phyloP scores from a whole-genome alignment of 2,329 filamentous ascomycete genomes.

The Pseudocercospora pini-densiflorae region DNA sequence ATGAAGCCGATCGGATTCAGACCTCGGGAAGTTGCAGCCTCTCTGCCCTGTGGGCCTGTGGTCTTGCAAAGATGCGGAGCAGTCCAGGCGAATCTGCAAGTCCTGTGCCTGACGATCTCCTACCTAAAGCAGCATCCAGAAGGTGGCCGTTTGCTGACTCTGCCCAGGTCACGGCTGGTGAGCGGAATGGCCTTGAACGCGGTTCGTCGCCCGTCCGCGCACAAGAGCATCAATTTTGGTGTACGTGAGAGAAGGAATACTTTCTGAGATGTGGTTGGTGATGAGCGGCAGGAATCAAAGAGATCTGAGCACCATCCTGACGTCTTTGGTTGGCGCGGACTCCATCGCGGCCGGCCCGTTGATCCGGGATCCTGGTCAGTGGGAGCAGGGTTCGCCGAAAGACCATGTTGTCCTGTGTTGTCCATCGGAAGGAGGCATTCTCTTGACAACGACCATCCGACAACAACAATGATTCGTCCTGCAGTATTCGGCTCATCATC shows the following conservation, averaged over 20 bases:
- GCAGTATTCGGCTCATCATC: too few species aligned
- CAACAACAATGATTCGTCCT: too few species aligned
- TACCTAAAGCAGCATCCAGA: background rate
- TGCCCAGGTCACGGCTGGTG: background rate
- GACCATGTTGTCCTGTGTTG: too few species aligned
- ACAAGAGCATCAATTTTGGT: background rate
- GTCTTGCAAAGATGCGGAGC: background rate
- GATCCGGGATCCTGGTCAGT: too few species aligned
- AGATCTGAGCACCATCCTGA: too few species aligned
- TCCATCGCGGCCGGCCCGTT: too few species aligned
- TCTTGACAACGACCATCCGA: too few species aligned
- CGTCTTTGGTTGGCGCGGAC: too few species aligned
- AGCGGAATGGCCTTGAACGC: background rate
- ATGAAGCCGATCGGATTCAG: background rate
- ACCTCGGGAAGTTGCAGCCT: background rate
- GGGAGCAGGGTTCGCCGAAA: too few species aligned
- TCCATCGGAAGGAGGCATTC: too few species aligned
- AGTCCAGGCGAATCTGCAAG: background rate
- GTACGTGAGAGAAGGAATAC: background rate
- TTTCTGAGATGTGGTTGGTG: too few species aligned
- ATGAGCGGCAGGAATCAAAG: too few species aligned
- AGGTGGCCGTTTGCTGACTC: background rate
- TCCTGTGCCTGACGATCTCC: background rate
- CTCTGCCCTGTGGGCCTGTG: background rate
- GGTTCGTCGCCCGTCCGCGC: background rate